phyloP scores from a whole-genome alignment of 1,284 basidiomycete genomes.

The Cystobasidium sp. region DNA sequence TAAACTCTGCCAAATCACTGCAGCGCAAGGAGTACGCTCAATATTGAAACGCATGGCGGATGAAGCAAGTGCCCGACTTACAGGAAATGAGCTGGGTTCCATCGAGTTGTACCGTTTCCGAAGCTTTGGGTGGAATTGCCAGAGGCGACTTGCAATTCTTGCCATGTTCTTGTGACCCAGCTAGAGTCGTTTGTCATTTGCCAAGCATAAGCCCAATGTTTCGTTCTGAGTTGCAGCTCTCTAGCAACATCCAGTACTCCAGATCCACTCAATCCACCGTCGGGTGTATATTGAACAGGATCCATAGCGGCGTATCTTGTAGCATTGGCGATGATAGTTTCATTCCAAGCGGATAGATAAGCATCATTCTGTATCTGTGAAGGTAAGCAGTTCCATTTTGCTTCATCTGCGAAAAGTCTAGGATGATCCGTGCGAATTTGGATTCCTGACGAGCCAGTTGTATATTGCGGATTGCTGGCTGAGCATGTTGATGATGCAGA shows the following conservation, averaged over 20 bases:
- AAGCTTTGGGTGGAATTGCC: constrained; percentile 65
- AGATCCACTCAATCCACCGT: constrained; percentile 70
- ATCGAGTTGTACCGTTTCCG: constrained; percentile 64
- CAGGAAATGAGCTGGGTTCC: constrained; percentile 76
- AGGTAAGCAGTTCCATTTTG: constrained; percentile 86
- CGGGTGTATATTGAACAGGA: constrained; percentile 66
- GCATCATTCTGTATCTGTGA: constrained; percentile 79
- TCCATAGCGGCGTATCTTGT: constrained; percentile 65
- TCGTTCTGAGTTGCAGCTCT: constrained; percentile 85
- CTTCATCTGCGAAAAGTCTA: constrained; percentile 84
- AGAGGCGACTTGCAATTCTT: constrained; percentile 72
- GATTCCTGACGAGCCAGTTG: constrained; percentile 66
- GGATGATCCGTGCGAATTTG: constrained; percentile 78
- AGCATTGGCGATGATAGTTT: constrained; percentile 87
- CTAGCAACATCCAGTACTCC: constrained; percentile 93
- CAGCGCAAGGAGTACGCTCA: not conserved
- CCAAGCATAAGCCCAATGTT: constrained; percentile 90
- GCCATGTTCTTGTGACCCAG: constrained; percentile 83
- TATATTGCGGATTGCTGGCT: constrained; percentile 52
- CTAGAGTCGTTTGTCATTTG: constrained; percentile 84
- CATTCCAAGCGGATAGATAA: constrained; percentile 88
- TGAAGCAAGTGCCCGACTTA: not conserved
- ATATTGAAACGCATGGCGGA: not conserved
- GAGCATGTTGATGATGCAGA: constrained; percentile 49
- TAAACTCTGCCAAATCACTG: constrained; percentile 82